Evolutionary conservation across 2,329 filamentous ascomycete species (phyloP), one percentile per base, ranked within the genome.

Genomic region (Pezicula carpinea): DNA sequence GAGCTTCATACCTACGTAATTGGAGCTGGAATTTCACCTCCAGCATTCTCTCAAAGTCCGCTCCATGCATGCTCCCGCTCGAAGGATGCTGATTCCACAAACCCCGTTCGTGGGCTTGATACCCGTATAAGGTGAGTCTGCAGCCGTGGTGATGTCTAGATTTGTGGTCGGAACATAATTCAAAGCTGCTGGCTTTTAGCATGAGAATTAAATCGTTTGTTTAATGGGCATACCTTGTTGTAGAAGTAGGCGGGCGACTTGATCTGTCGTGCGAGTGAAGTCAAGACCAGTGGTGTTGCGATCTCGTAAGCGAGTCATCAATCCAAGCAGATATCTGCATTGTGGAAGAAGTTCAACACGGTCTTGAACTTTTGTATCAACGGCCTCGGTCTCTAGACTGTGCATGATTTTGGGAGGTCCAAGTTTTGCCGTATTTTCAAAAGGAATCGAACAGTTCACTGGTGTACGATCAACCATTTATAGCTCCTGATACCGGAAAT

Each of bases 31-130:
- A n/a, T n/a, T 17, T 38, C 54, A 64, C 62, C 44, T 53, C 48
- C 58, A 64, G 1, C 53, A 50, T 23, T 53, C 52, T 23, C 63
- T 52, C n/a, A 66, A 46, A 4, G 56, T 55, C 35, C 54, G 51
- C 50, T 66, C 63, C 49, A 66, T 50, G 39, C 63, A 63, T 3
- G 61, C 61, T 5, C 63, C 63, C 3, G 63, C 63, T 3, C 63
- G 55, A 6, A 66, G 51, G 29, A 66, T 64, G 39, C 62, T 64
- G 23, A 64, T 57, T 8, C 64, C 64, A 41, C 63, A 65, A 2
- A 66, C 55, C n/a, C 39, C 39, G 5, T 13, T 14, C 13, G 23
- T 39, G 13, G 53, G 52, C 7, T 42, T 13, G 13, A 43, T 6
- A 14, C 55, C 53, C 3, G 15, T 8, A 15, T 38, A 38, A 7